Percentiles rank a stretch among this genome's conserved stretches.
phyloP scores from a whole-genome alignment of 805 yeast species.

The Komagataella populi region DNA sequence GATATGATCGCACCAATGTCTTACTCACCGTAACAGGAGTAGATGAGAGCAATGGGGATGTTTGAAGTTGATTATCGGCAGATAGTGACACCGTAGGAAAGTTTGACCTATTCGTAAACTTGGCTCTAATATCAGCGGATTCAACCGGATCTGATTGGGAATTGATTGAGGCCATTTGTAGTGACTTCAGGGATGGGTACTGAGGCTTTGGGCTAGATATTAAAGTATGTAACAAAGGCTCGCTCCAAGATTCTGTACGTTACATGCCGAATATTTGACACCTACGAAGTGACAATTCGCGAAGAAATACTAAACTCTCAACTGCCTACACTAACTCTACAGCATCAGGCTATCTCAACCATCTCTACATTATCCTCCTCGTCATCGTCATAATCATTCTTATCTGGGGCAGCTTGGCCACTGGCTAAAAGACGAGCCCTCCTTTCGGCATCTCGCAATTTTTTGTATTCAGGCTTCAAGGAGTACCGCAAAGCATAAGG shows the following conservation, averaged over 20 bases:
- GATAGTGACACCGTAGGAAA: constrained; percentile 2
- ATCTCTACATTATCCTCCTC: constrained; percentile 60
- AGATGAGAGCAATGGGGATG: constrained; percentile 73
- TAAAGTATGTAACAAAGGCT: neutral
- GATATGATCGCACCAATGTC: constrained; percentile 72
- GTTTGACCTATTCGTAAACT: constrained; percentile 23
- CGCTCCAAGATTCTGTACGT: neutral
- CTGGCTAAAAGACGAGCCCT: constrained; percentile 41
- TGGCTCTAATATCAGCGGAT: constrained; percentile 20
- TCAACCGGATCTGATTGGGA: neutral
- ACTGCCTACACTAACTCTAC: neutral
- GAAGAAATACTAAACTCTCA: neutral
- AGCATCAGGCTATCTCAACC: constrained; percentile 50
- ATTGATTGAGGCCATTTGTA: neutral
- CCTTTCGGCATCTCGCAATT: constrained; percentile 63
- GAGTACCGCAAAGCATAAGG: constrained; percentile 91
- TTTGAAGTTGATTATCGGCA: constrained; percentile 20
- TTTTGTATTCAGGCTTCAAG: constrained; percentile 80
- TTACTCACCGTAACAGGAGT: constrained; percentile 90
- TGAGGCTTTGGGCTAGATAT: neutral
- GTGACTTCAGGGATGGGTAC: neutral
- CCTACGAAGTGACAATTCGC: neutral
- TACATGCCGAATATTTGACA: neutral
- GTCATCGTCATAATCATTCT: constrained; percentile 41
- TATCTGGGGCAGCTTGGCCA: constrained; percentile 5